Conservation (phyloP, 1,139 yeast species). For the Candida sp. region DNA sequence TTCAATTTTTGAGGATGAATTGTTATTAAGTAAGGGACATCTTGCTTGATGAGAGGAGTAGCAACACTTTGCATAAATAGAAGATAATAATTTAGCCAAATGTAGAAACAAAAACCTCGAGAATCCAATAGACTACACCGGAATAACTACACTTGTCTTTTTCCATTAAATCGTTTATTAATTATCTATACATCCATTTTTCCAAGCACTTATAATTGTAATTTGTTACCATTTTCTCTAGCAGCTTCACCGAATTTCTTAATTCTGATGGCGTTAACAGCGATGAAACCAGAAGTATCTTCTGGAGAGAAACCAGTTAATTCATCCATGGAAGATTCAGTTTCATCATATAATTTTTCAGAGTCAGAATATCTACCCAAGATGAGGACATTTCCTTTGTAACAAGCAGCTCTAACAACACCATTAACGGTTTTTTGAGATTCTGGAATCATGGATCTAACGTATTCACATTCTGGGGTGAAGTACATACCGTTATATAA, state of each 20-base stretch:
- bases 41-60: too few species aligned
- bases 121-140: too few species aligned
- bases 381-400: slow-evolving; percentile 83
- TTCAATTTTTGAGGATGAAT: slow-evolving; percentile 7
- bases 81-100: too few species aligned
- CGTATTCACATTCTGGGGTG: slow-evolving; percentile 97
- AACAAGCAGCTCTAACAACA: slow-evolving; percentile 87
- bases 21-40: background rate
- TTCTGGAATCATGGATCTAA: slow-evolving; percentile 89
- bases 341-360: slow-evolving; percentile 95
- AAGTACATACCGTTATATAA: slow-evolving; percentile 97
- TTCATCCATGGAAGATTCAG: slow-evolving; percentile 99
- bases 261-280: slow-evolving; percentile 96
- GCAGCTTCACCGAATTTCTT: slow-evolving; percentile 97
- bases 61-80: too few species aligned
- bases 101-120: too few species aligned
- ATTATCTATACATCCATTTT: background rate
- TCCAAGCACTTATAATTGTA: slow-evolving; percentile 24
- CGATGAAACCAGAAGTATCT: slow-evolving; percentile 96
- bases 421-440: slow-evolving; percentile 96
- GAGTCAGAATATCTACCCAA: slow-evolving; percentile 95
- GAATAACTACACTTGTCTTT: background rate
- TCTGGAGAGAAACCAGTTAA: slow-evolving; percentile 97
- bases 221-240: slow-evolving; percentile 65
- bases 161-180: slow-evolving; percentile 1